Percentiles rank a stretch among this genome's conserved stretches.
phyloP scores from a whole-genome alignment of 768 basidiomycete genomes.

The Exidia glandulosa region DNA sequence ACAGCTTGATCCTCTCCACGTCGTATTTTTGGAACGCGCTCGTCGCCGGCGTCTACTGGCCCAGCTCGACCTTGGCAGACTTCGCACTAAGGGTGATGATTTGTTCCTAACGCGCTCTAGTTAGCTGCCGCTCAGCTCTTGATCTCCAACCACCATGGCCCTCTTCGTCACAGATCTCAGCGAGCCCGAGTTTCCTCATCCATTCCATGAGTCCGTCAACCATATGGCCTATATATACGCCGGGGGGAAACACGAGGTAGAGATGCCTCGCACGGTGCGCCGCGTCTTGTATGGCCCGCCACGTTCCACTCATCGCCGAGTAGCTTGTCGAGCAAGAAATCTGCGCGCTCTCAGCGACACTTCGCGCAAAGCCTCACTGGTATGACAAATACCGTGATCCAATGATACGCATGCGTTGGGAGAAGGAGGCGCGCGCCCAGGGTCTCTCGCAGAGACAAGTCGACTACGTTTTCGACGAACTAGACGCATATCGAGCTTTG shows the following conservation, averaged over 20 bases:
- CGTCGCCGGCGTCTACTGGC: too few relatives aligned
- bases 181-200: neutral
- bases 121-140: too few relatives aligned
- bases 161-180: too few relatives aligned
- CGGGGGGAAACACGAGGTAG: too few relatives aligned
- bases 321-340: conserved; percentile 42
- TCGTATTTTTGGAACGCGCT: too few relatives aligned
- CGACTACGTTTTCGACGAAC: conserved; percentile 38
- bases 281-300: neutral
- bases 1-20: too few relatives aligned
- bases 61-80: too few relatives aligned
- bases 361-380: conserved; percentile 32
- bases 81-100: too few relatives aligned
- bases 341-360: conserved; percentile 33
- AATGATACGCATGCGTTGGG: conserved; percentile 22
- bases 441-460: conserved; percentile 25
- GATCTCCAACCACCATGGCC: too few relatives aligned
- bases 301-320: neutral
- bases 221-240: too few relatives aligned
- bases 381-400: conserved; percentile 23
- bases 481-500: conserved; percentile 33
- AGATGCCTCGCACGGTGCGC: neutral
- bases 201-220: neutral
- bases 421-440: conserved; percentile 19
- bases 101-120: too few relatives aligned